Evolutionary conservation across 2,329 filamentous ascomycete species (phyloP).

Genomic region (Pseudocercospora pini-densiflorae): DNA sequence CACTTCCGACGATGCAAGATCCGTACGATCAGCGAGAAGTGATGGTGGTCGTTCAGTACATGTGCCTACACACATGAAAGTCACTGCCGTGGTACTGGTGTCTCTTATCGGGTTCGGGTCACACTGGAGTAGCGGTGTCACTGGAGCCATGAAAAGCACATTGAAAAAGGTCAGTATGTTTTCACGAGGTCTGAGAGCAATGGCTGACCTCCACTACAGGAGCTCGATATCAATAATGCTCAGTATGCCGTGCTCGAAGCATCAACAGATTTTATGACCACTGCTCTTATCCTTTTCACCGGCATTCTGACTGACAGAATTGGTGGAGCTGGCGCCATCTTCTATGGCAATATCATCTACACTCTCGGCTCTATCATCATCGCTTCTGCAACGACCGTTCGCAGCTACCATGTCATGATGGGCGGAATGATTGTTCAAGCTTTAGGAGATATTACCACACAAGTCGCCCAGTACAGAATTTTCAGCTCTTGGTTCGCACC

Average conservation of each 20-base stretch:
- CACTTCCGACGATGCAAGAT: slow-evolving; percentile 15
- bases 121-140: slow-evolving; percentile 64
- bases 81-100: slow-evolving; percentile 56
- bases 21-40: slow-evolving; percentile 12
- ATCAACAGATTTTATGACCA: slow-evolving; percentile 67
- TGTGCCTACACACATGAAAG: slow-evolving; percentile 38
- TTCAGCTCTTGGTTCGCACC: slow-evolving; percentile 69
- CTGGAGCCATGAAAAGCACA: slow-evolving; percentile 64
- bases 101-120: slow-evolving; percentile 63
- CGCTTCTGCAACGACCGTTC: slow-evolving; percentile 60
- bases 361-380: slow-evolving; percentile 63
- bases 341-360: slow-evolving; percentile 66
- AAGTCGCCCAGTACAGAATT: slow-evolving; percentile 68
- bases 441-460: slow-evolving; percentile 66
- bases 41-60: slow-evolving; percentile 20
- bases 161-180: slow-evolving; percentile 55
- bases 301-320: slow-evolving; percentile 63
- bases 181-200: too few relatives aligned
- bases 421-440: slow-evolving; percentile 60
- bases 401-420: slow-evolving; percentile 65
- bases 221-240: slow-evolving; percentile 64
- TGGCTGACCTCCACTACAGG: slow-evolving; percentile 9
- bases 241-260: slow-evolving; percentile 64
- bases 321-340: slow-evolving; percentile 63
- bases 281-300: slow-evolving; percentile 58